Base-by-base conservation (phyloP, 2,329 filamentous ascomycete species). In the Epichloe sylvatica region DNA sequence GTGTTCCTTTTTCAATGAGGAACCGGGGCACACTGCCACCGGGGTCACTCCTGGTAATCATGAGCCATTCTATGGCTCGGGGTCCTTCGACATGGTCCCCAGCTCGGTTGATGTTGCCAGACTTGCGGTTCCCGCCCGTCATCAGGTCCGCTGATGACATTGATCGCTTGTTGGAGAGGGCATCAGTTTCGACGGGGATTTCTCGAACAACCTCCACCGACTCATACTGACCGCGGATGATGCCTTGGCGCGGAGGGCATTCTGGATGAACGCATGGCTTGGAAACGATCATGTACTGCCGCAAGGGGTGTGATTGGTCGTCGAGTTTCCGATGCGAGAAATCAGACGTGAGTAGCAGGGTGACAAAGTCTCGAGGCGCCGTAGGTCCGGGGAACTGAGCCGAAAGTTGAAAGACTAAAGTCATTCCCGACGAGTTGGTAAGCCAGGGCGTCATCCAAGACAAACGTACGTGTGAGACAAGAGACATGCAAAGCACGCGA, bases 161-260 rank as follows among this genome's bases (percentile, higher is more conserved):
- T 1, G 66, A 67, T 47, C 62, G 56, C 53, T 59, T 67, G 25
- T 55, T 54, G 7, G 53, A 53, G 6, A 55, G 54, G 3, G 68
- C 62, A n/a, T 51, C 49, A 54, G 70, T 62, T 41, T 72, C 69
- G 9, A 81, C 62, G 0, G 82, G 83, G 13, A 96, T 76, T 65
- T 97, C 90, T 46, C 90, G 76, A 51, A 96, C 90, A 56, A 95
- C 75, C 66, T 97, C 91, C 15, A 96, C 84, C 1, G 86, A 94
- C 69, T 96, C 90, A 58, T 96, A 97, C 54, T 82, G 75, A 3
- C 90, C 91, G 39, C 88, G 77, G 45, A 95, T 86, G 62, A 83
- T 91, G 15, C 86, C 86, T 51, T 77, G 69, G 9, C 83, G 74
- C 12, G 76, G 74, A 19, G 83, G 81, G 35, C 84, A 83, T 51